phyloP scores from a whole-genome alignment of 345 rosid species.

The Heritiera fomes region DNA sequence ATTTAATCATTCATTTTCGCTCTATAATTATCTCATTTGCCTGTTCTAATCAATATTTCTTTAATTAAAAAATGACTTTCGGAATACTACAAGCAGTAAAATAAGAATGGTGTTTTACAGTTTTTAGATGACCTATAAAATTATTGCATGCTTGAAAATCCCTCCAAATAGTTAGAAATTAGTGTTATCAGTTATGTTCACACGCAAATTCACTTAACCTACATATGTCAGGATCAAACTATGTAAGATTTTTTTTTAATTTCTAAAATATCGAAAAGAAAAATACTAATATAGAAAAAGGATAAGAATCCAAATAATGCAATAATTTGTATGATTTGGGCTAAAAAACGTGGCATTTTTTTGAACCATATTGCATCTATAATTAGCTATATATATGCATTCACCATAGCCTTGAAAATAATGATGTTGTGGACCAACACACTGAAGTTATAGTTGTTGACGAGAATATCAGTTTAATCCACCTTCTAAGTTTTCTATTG shows the following conservation, averaged over 20 bases:
- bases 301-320: not conserved
- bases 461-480: not conserved
- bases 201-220: not conserved
- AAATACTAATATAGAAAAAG: too few species aligned
- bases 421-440: constrained; percentile 5
- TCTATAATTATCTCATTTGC: not conserved
- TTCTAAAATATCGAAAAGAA: too few species aligned
- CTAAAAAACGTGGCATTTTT: not conserved
- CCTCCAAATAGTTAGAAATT: not conserved
- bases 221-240: not conserved
- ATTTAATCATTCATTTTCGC: not conserved
- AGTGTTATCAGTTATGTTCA: not conserved
- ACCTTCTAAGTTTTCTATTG: not conserved
- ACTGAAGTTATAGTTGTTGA: not conserved
- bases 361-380: not conserved
- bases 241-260: not conserved
- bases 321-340: not conserved
- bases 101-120: not conserved
- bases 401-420: not conserved
- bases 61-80: not conserved
- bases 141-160: not conserved
- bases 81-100: not conserved
- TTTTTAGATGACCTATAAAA: not conserved
- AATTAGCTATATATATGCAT: not conserved
- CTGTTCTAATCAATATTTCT: not conserved